phyloP scores from a whole-genome alignment of 2,329 filamentous ascomycete genomes.

The Zopfia rhizophila region DNA sequence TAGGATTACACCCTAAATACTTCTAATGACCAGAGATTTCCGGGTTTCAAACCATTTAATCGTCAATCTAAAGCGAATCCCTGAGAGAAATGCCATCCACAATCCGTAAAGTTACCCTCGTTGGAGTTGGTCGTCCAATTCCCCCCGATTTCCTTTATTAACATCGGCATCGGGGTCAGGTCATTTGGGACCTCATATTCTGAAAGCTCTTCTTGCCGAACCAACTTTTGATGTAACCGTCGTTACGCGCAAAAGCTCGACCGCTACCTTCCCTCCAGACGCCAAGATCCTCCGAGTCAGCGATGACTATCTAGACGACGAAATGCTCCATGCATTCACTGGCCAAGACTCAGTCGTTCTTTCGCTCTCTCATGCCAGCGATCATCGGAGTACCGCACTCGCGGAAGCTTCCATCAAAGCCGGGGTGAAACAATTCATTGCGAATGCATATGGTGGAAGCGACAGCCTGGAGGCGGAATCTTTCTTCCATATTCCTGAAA shows the following conservation, averaged over 20 bases:
- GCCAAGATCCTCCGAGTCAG: constrained; percentile 1
- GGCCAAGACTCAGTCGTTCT: constrained; percentile 1
- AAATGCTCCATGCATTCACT: neutral
- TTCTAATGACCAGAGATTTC: no score
- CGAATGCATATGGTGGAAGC: neutral
- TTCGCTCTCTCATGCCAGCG: neutral
- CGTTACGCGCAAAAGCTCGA: neutral
- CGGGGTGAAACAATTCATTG: neutral
- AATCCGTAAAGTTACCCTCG: no score
- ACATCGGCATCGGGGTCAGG: no score
- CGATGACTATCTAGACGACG: neutral
- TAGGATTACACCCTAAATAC: no score
- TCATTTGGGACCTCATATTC: no score
- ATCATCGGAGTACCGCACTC: neutral
- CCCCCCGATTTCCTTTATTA: no score
- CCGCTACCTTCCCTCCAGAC: neutral
- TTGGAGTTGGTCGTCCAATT: no score
- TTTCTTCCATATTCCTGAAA: neutral
- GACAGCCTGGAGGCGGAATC: no score
- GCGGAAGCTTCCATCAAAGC: constrained; percentile 1
- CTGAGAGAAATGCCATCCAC: no score
- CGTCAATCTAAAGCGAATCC: no score
- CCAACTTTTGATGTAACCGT: constrained; percentile 4
- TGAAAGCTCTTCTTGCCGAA: neutral
- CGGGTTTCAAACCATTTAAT: no score